A percentile compares a stretch with the other conserved stretches of the same genome.
Evolutionary conservation across 345 rosid species (phyloP).

Genomic region (Combretum micranthum): DNA sequence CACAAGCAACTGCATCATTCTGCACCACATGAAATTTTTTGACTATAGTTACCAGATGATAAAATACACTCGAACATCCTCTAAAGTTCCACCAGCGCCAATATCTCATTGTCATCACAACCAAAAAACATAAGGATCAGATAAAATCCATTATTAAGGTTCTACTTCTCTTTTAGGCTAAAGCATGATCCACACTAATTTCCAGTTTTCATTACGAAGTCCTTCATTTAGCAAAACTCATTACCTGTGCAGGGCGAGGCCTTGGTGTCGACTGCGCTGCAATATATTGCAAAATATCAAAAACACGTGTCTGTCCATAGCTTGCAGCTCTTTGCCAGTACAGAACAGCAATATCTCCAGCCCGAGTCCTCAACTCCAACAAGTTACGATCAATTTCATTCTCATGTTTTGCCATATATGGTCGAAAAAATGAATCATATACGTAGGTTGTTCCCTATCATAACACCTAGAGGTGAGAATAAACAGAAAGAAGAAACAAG

Average conservation of each 20-base stretch:
- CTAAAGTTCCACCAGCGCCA: background rate
- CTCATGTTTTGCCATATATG: constrained; percentile 54
- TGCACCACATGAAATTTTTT: no score
- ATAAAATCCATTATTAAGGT: background rate
- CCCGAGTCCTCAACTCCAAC: constrained; percentile 46
- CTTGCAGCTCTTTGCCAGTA: constrained; percentile 53
- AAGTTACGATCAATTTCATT: constrained; percentile 55
- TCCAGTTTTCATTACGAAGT: background rate
- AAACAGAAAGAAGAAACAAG: background rate
- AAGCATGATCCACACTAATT: background rate
- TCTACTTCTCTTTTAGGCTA: background rate
- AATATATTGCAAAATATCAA: constrained; percentile 42
- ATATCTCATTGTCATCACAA: background rate
- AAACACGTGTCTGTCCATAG: constrained; percentile 44
- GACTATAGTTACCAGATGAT: background rate
- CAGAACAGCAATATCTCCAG: constrained; percentile 41
- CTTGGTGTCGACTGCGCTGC: constrained; percentile 42
- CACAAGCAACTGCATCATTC: no score
- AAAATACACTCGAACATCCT: background rate
- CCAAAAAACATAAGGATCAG: background rate
- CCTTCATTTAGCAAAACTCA: background rate
- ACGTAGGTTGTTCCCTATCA: constrained; percentile 60
- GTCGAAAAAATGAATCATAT: constrained; percentile 55
- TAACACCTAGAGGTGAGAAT: background rate
- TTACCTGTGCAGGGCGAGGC: constrained; percentile 46